These are phyloP conservation scores for Scortechinia acanthostroma DNA, from an alignment of 2,329 filamentous ascomycete species.

Conservation along the genomic window DNA sequence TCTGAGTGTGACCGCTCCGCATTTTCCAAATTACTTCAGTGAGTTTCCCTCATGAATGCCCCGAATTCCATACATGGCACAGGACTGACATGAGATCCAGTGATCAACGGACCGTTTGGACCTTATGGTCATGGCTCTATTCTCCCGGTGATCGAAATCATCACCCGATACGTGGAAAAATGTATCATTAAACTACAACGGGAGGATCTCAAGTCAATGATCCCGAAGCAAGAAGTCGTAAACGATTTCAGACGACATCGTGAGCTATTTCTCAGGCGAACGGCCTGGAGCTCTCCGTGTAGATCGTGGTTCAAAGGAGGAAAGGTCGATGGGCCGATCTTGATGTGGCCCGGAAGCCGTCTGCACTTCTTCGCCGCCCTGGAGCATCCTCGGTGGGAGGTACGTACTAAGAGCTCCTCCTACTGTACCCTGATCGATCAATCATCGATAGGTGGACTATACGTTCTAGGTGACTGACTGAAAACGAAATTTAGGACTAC, in stretches of 20 bases:
- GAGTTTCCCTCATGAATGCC: too few species aligned
- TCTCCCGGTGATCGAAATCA: not conserved
- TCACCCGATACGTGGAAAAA: not conserved
- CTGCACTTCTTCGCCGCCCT: slow-evolving; percentile 9
- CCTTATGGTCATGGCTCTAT: not conserved
- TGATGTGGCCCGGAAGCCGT: slow-evolving; percentile 8
- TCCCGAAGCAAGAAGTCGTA: not conserved
- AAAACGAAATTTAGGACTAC: too few species aligned
- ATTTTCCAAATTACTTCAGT: slow-evolving; percentile 21
- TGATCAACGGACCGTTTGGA: not conserved
- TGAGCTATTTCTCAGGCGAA: not conserved
- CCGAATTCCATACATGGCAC: slow-evolving; percentile 11
- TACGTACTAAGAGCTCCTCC: too few species aligned
- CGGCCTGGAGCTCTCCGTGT: not conserved
- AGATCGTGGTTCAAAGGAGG: not conserved
- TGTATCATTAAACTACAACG: not conserved
- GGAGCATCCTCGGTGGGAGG: slow-evolving; percentile 9
- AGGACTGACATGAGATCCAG: slow-evolving; percentile 13
- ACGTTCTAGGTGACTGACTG: too few species aligned
- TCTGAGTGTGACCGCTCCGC: slow-evolving; percentile 9
- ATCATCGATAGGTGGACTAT: too few species aligned
- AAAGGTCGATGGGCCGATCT: not conserved
- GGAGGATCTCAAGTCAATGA: not conserved
- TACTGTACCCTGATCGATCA: too few species aligned
- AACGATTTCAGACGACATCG: not conserved